phyloP scores from a whole-genome alignment of 495 filamentous ascomycete species.

The Aspergillus campestris region DNA sequence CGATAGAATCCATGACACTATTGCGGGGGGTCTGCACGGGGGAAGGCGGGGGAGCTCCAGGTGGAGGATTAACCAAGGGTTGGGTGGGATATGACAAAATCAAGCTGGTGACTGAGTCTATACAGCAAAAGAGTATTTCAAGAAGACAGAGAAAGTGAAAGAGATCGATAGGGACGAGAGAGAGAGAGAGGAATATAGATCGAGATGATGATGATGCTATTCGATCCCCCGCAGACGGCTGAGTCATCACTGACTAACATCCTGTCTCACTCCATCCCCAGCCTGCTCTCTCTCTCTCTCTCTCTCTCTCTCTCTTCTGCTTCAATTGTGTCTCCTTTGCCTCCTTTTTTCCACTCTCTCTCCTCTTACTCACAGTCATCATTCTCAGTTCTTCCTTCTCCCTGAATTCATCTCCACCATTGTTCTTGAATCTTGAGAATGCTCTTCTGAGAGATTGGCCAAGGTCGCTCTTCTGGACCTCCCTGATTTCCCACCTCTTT shows the following conservation, averaged over 20 bases:
- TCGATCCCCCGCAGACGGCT: background rate
- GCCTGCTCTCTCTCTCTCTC: background rate
- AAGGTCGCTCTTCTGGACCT: background rate
- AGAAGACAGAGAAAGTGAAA: background rate
- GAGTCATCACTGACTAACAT: slow-evolving; percentile 6
- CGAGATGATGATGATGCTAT: background rate
- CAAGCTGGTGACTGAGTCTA: no score
- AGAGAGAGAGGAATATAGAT: background rate
- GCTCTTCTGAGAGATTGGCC: background rate
- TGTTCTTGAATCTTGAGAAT: background rate
- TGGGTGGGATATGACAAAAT: background rate
- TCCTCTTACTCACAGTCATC: background rate
- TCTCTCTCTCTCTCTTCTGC: slow-evolving; percentile 1
- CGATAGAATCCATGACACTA: slow-evolving; percentile 16
- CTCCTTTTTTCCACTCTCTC: background rate
- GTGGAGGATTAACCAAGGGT: background rate
- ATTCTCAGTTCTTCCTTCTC: background rate
- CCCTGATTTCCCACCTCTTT: background rate
- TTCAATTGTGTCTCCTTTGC: background rate
- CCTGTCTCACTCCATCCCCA: background rate
- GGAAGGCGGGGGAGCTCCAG: slow-evolving; percentile 5
- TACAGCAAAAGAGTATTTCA: no score
- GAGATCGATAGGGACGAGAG: no score
- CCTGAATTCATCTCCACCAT: no score
- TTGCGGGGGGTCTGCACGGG: slow-evolving; percentile 7